Percentiles rank a stretch among this genome's conserved stretches.
These are phyloP conservation scores for Rosa multiflora DNA, from an alignment of 306 rosid species.

Conservation along the genomic window DNA sequence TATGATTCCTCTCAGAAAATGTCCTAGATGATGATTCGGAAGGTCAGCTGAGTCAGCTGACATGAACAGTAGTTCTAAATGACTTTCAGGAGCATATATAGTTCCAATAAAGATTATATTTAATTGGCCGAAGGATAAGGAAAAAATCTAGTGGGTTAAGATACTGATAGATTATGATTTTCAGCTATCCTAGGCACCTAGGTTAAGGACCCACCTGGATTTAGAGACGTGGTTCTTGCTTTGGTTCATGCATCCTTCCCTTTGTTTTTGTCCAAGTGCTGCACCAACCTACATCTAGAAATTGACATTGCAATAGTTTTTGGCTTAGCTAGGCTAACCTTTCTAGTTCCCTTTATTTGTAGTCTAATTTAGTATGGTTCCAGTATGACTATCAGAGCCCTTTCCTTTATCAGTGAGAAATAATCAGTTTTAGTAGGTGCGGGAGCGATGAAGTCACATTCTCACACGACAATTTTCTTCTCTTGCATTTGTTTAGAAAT, in stretches of 20 bases:
- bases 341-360: background rate
- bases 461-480: background rate
- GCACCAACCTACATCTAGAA: background rate
- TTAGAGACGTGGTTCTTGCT: background rate
- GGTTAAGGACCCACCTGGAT: conserved; percentile 37
- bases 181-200: background rate
- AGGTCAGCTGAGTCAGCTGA: conserved; percentile 28
- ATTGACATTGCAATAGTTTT: conserved; percentile 20
- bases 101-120: conserved; percentile 9
- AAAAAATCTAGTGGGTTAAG: background rate
- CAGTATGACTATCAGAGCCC: background rate
- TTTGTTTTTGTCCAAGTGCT: background rate
- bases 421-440: background rate
- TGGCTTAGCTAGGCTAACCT: background rate
- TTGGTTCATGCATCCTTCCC: conserved; percentile 49
- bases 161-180: background rate
- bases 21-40: background rate
- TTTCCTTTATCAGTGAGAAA: background rate
- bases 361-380: background rate
- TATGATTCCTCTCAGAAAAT: background rate
- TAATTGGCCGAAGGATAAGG: background rate
- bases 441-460: background rate
- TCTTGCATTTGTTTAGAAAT: background rate
- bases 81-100: conserved; percentile 6
- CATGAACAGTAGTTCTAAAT: conserved; percentile 21